Conservation (phyloP, 83 land plant genomes). For the Picea abies region DNA sequence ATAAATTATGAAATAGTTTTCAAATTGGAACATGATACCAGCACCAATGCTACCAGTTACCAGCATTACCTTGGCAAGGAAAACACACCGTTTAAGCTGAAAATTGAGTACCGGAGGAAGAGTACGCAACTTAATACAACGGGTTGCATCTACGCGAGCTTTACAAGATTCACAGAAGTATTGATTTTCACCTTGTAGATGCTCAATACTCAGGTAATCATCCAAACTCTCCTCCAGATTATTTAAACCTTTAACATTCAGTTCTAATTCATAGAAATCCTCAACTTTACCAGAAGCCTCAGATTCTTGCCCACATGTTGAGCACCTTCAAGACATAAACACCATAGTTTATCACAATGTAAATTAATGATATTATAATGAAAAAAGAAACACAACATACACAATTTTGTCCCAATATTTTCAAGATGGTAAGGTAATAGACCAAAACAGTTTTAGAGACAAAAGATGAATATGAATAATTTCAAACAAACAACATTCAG, state of each 20-base stretch:
- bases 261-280: conserved; percentile 94
- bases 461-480: not conserved
- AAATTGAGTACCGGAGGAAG: conserved; percentile 92
- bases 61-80: conserved; percentile 78
- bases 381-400: not conserved
- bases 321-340: conserved; percentile 66
- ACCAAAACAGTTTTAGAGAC: not conserved
- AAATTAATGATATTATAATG: not conserved
- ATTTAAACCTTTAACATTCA: conserved; percentile 87
- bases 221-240: conserved; percentile 84
- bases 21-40: not conserved
- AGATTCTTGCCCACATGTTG: conserved; percentile 89
- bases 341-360: not conserved
- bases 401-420: not conserved
- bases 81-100: conserved; percentile 95
- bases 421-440: not conserved
- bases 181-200: conserved; percentile 90
- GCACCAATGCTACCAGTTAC: not conserved
- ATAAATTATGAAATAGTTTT: not conserved
- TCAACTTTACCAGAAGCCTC: conserved; percentile 86
- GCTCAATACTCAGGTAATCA: conserved; percentile 88
- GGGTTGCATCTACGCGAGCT: conserved; percentile 86
- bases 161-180: conserved; percentile 87
- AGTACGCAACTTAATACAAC: conserved; percentile 79
- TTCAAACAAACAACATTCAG: conserved; percentile 1